Percentiles rank a stretch among this genome's conserved stretches.
These are phyloP conservation scores for Sporobolus alterniflorus DNA, from an alignment of 202 grass and related monocot species.

Conservation along the genomic window DNA sequence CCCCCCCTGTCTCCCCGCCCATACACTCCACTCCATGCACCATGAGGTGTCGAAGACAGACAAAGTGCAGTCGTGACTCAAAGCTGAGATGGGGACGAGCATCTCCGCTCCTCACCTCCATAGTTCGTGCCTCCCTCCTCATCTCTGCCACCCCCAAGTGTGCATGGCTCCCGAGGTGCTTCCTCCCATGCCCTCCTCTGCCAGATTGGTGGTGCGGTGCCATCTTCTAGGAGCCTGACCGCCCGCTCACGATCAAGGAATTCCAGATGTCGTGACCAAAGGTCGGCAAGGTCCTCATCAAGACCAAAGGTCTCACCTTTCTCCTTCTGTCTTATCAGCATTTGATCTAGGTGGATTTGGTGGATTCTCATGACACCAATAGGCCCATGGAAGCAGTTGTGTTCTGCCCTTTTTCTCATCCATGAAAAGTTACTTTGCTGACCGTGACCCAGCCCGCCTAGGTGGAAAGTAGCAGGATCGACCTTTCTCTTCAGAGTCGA, in stretches of 20 bases:
- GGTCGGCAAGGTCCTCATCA: conserved; percentile 91
- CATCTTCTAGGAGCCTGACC: conserved; percentile 94
- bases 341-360: neutral
- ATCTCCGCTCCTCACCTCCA: conserved; percentile 21
- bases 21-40: neutral
- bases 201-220: conserved; percentile 41
- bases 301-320: conserved; percentile 65
- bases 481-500: no score
- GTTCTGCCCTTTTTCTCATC: no score
- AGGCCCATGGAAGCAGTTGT: no score
- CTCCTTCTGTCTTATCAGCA: neutral
- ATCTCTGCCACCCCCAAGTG: neutral
- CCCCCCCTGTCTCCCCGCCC: no score
- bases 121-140: conserved; percentile 8
- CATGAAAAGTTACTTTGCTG: no score
- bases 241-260: conserved; percentile 88
- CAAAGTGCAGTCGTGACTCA: conserved; percentile 7
- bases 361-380: no score
- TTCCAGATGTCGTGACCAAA: conserved; percentile 94
- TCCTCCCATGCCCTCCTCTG: conserved; percentile 47
- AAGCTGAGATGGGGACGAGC: conserved; percentile 23
- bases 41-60: no score
- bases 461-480: no score
- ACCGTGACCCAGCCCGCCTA: no score
- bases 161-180: conserved; percentile 53